These are phyloP conservation scores for Pythium vanterpoolii DNA, from an alignment of 352 stramenopile species.

Conservation along the genomic window DNA sequence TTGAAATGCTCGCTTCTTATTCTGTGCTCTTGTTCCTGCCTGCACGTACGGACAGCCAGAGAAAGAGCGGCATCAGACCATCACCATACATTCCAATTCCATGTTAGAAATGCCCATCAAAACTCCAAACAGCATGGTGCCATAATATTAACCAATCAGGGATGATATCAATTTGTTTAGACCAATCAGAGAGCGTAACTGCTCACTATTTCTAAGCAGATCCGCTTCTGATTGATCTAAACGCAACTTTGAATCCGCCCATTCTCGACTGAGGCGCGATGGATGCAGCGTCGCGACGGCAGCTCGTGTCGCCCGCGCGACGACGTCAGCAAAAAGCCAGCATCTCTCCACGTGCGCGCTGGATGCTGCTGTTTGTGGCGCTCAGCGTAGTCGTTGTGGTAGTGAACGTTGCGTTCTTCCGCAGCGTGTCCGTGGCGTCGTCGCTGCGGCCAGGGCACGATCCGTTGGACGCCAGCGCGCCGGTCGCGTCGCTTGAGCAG, in stretches of 20 bases:
- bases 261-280: not conserved
- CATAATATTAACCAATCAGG: not conserved
- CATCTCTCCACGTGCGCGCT: not conserved
- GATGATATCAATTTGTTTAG: slow-evolving; percentile 2
- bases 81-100: slow-evolving; percentile 2
- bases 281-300: slow-evolving; percentile 12
- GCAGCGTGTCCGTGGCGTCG: slow-evolving; percentile 17
- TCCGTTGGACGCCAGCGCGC: not conserved
- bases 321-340: not conserved
- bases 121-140: too few relatives aligned
- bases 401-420: slow-evolving; percentile 23
- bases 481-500: slow-evolving; percentile 10
- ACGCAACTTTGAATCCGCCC: not conserved
- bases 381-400: slow-evolving; percentile 2
- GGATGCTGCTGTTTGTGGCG: slow-evolving; percentile 2
- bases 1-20: not conserved
- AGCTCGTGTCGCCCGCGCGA: not conserved
- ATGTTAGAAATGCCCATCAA: not conserved
- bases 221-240: too few relatives aligned
- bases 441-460: slow-evolving; percentile 24
- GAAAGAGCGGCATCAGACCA: not conserved
- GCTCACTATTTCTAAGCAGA: slow-evolving; percentile 2
- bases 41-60: not conserved
- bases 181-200: slow-evolving; percentile 17
- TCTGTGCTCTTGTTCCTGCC: not conserved